Evolutionary conservation across 768 basidiomycete species (phyloP).

Genomic region (Crassisporium funariophilum): DNA sequence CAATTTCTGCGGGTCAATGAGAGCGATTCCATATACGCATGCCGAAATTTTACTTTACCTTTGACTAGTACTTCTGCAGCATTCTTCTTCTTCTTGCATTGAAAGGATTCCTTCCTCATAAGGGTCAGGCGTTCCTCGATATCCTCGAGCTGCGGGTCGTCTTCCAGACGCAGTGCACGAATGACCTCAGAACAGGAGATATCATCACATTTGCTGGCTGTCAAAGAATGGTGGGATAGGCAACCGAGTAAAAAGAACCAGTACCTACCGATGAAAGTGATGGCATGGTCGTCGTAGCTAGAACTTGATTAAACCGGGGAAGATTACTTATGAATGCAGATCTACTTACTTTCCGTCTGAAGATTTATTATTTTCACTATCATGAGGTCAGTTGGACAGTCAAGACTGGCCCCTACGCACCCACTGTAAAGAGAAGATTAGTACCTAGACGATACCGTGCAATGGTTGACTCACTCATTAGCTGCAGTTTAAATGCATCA

Average conservation of each 20-base stretch:
- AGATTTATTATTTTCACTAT: conserved; percentile 2
- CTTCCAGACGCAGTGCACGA: conserved; percentile 47
- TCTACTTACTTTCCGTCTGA: conserved; percentile 57
- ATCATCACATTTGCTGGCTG: conserved; percentile 66
- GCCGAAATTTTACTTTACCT: conserved; percentile 32
- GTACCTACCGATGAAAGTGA: conserved; percentile 61
- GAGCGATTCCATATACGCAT: background rate
- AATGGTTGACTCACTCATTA: conserved; percentile 49
- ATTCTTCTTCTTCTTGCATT: conserved; percentile 43
- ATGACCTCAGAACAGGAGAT: conserved; percentile 63
- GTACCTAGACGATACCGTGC: background rate
- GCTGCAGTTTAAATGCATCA: conserved; percentile 63
- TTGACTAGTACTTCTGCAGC: conserved; percentile 41
- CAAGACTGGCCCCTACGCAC: conserved; percentile 30
- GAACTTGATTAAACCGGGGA: background rate
- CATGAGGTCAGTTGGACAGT: background rate
- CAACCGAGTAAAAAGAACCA: background rate
- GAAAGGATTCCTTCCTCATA: conserved; percentile 34
- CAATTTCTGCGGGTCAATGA: conserved; percentile 33
- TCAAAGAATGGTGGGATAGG: background rate
- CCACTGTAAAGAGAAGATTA: conserved; percentile 35
- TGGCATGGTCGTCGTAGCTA: conserved; percentile 59
- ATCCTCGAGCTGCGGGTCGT: conserved; percentile 52
- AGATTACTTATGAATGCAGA: background rate
- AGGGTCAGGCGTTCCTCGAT: conserved; percentile 49